These are phyloP conservation scores for Gnomoniopsis sp. DNA, from an alignment of 2,329 filamentous ascomycete species.

Conservation along the genomic window DNA sequence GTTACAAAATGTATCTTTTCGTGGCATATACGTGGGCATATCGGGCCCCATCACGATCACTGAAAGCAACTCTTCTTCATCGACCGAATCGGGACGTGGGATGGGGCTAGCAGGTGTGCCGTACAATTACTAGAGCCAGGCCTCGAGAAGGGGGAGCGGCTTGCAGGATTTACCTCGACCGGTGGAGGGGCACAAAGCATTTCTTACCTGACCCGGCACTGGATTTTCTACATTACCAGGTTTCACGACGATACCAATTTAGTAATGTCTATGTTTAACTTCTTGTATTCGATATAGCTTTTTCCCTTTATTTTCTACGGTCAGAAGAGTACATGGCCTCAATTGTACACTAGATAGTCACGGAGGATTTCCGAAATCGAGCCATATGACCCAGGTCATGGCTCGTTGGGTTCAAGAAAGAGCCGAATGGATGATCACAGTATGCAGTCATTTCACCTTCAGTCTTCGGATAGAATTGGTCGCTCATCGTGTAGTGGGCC, in stretches of 20 bases:
- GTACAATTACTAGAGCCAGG: not conserved
- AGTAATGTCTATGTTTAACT: conserved; percentile 16
- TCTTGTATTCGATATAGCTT: not conserved
- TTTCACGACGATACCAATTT: conserved; percentile 9
- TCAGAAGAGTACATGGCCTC: not conserved
- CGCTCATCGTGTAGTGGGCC: too few species aligned
- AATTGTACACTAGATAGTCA: too few species aligned
- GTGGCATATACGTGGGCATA: not conserved
- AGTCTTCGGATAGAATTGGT: too few species aligned
- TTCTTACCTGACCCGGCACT: not conserved
- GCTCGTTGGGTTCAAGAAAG: too few species aligned
- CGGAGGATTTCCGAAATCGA: not conserved
- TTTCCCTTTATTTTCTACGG: not conserved
- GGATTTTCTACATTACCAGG: not conserved
- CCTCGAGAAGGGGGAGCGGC: not conserved
- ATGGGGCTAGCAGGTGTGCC: not conserved
- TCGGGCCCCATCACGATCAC: not conserved
- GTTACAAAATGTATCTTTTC: conserved; percentile 12
- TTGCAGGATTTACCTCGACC: not conserved
- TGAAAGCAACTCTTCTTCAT: not conserved
- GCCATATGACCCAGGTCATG: not conserved
- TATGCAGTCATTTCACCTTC: too few species aligned
- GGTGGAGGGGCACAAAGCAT: not conserved
- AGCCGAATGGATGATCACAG: too few species aligned
- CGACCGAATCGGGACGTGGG: too few species aligned